These are phyloP conservation scores for Colletotrichum tropicale DNA, from an alignment of 2,329 filamentous ascomycete species.

Conservation along the genomic window DNA sequence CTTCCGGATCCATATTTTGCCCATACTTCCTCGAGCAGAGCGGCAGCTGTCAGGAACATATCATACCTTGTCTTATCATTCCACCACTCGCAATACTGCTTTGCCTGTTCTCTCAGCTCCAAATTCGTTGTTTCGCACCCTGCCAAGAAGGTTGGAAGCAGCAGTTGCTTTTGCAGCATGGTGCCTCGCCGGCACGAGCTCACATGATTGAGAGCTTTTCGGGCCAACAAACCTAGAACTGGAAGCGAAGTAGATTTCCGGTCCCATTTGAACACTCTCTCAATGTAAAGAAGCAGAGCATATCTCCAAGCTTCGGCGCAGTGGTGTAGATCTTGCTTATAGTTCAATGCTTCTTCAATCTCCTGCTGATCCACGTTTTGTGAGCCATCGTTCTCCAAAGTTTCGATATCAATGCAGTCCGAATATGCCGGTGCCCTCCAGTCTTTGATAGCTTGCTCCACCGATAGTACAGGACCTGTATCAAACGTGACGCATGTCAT, in stretches of 20 bases:
- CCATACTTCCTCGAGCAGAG: constrained; percentile 26
- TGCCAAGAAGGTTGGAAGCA: constrained; percentile 39
- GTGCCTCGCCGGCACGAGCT: constrained; percentile 29
- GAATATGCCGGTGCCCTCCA: constrained; percentile 22
- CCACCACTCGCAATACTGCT: constrained; percentile 35
- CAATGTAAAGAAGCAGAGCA: constrained; percentile 35
- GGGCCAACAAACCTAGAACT: constrained; percentile 26
- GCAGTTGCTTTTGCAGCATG: constrained; percentile 37
- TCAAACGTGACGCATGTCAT: constrained; percentile 36
- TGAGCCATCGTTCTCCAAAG: background rate
- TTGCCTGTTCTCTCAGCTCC: constrained; percentile 25
- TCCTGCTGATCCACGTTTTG: background rate
- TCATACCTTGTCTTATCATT: constrained; percentile 31
- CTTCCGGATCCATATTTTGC: background rate
- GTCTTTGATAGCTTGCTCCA: constrained; percentile 23
- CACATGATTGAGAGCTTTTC: constrained; percentile 33
- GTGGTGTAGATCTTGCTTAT: constrained; percentile 31
- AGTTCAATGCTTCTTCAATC: constrained; percentile 11
- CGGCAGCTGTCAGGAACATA: constrained; percentile 29
- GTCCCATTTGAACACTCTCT: constrained; percentile 30
- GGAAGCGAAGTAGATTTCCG: background rate
- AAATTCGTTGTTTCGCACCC: constrained; percentile 31
- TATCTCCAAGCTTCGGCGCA: constrained; percentile 38
- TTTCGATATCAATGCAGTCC: background rate
- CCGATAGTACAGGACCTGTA: constrained; percentile 21